phyloP scores from a whole-genome alignment of 1,284 basidiomycete species.

The Cryptococcus wingfieldii region DNA sequence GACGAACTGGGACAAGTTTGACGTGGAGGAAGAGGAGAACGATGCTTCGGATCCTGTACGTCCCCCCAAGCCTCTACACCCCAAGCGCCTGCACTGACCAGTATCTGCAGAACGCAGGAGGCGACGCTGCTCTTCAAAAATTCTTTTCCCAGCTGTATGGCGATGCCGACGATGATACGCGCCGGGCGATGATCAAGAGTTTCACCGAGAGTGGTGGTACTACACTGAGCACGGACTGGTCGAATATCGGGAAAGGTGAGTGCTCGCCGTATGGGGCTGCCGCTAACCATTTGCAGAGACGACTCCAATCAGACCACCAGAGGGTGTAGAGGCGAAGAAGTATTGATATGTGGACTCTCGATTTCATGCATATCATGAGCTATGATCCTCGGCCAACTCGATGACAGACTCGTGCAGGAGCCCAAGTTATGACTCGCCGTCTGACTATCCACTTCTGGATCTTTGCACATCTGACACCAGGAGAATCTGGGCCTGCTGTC shows the following conservation, averaged over 20 bases:
- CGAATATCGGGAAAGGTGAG: slow-evolving; percentile 65
- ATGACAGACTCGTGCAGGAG: too few species aligned
- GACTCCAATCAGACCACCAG: slow-evolving; percentile 65
- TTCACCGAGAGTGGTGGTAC: slow-evolving; percentile 88
- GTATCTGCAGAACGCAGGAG: slow-evolving; percentile 35
- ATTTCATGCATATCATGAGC: too few species aligned
- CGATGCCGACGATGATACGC: slow-evolving; percentile 81
- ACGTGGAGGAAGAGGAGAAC: slow-evolving; percentile 29
- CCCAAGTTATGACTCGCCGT: too few species aligned
- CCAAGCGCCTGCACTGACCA: background rate
- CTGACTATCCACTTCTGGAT: too few species aligned
- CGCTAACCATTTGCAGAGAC: slow-evolving; percentile 18
- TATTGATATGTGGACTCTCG: background rate
- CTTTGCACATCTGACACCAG: too few species aligned
- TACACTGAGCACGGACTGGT: slow-evolving; percentile 89
- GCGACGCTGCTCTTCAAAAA: slow-evolving; percentile 41
- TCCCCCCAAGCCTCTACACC: background rate
- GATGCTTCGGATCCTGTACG: slow-evolving; percentile 23
- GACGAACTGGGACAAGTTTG: slow-evolving; percentile 48
- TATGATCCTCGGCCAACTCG: too few species aligned
- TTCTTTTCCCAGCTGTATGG: slow-evolving; percentile 61
- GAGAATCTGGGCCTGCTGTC: too few species aligned
- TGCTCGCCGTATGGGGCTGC: slow-evolving; percentile 23
- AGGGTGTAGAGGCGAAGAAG: slow-evolving; percentile 74
- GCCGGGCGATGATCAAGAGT: slow-evolving; percentile 92